Evolutionary conservation across 495 filamentous ascomycete species (phyloP), one percentile per base, ranked within the genome.

Genomic region (Xylaria venustula): DNA sequence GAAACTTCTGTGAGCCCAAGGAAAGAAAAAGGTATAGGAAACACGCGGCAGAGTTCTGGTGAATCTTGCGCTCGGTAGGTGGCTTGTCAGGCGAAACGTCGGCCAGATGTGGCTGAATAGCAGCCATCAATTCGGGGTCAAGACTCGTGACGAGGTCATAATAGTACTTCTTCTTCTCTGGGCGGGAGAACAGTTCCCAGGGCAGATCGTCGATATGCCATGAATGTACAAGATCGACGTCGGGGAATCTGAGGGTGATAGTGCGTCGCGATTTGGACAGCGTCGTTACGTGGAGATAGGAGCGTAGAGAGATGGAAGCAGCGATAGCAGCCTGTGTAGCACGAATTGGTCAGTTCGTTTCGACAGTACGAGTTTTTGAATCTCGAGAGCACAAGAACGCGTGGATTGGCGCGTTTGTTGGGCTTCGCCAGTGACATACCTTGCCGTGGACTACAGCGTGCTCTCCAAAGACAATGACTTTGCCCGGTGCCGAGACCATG

Each of bases 391-490:
- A 42, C 41, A 30, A 3, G 6, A 56, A 2, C 14, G 20, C 15
- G 7, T 15, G 12, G 7, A 22, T 22, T 26, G 7, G 12, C 20
- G 8, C 2, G 34, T 22, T 49, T 2, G 11, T 23, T 6, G 0
- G 25, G 14, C n/a, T 50, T 47, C 36, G 4, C 20, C 8, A 37
- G 22, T 8, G 26, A 63, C 74, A 58, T 67, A 89, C 87, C 81
- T 96, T 97, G 69, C 94, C 94, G 69, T 98, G 85, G 9, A 98
- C 94, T 2, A 97, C 94, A 11, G 94, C 90, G 78, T 98, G 94
- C 71, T 98, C 94, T 54, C 94, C 94, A 74, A 89, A 97, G 17
- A 97, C 90, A 71, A 98, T 98, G 67, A 96, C 93, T 74, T 98
- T 98, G 32, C 93, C 94, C 12, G 94, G 94, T 14, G 94, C 93